Evolutionary conservation across 2,329 filamentous ascomycete genomes (phyloP).

Genomic region (Tolypocladium tropicale): DNA sequence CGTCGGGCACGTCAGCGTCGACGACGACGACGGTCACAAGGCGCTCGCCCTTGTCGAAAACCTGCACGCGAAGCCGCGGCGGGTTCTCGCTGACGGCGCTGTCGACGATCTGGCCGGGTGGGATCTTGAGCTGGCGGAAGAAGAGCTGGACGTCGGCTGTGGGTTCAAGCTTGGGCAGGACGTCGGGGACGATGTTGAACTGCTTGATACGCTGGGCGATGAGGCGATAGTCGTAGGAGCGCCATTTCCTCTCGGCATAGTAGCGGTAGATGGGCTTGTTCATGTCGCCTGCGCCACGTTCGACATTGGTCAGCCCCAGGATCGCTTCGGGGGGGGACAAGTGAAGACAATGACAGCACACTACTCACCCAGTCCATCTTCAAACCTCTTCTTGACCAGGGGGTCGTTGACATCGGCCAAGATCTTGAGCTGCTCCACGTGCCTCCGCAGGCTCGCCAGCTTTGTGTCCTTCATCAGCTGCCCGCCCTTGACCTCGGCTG

Average conservation of each 20-base stretch:
- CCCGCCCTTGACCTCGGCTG: constrained; percentile 49
- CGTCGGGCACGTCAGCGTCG: constrained; percentile 81
- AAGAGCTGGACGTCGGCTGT: constrained; percentile 70
- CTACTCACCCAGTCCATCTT: constrained; percentile 72
- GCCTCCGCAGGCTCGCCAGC: constrained; percentile 57
- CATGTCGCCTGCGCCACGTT: constrained; percentile 70
- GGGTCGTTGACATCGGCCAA: constrained; percentile 93
- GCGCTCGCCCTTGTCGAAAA: constrained; percentile 72
- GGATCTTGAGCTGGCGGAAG: constrained; percentile 61
- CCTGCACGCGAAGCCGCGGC: constrained; percentile 71
- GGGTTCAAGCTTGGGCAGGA: constrained; percentile 72
- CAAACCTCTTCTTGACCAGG: constrained; percentile 82
- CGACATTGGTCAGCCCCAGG: background rate
- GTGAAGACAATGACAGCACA: too few species aligned
- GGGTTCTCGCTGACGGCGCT: constrained; percentile 62
- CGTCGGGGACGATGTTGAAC: constrained; percentile 79
- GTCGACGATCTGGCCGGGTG: constrained; percentile 70
- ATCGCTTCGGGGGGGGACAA: too few species aligned
- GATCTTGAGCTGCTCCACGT: constrained; percentile 75
- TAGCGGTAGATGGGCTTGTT: constrained; percentile 90
- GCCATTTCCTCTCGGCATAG: constrained; percentile 83
- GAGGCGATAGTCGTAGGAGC: constrained; percentile 66
- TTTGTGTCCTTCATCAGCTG: constrained; percentile 54
- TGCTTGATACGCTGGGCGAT: constrained; percentile 78
- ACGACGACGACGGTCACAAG: constrained; percentile 78